Percentiles rank a stretch among this genome's conserved stretches.
These are phyloP conservation scores for Podaxis pistillaris DNA, from an alignment of 768 basidiomycete genomes.

Conservation along the genomic window DNA sequence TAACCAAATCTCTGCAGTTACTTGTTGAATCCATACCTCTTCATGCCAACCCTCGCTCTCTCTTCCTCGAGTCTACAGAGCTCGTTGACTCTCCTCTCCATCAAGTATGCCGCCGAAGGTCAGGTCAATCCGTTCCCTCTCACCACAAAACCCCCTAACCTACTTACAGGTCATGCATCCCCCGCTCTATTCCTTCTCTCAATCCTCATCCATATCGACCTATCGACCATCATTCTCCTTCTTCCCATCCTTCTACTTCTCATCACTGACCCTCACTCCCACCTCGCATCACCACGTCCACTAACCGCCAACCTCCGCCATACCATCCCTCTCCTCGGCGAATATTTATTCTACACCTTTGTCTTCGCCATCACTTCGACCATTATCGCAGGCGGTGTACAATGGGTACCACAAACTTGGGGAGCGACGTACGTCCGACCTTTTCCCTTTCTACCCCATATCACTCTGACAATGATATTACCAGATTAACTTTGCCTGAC, in stretches of 20 bases:
- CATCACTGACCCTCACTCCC: slow-evolving; percentile 58
- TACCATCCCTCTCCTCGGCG: slow-evolving; percentile 36
- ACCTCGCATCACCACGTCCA: slow-evolving; percentile 60
- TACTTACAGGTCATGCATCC: slow-evolving; percentile 51
- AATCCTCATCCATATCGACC: slow-evolving; percentile 53
- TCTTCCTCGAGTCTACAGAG: slow-evolving; percentile 88
- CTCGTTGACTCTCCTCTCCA: slow-evolving; percentile 57
- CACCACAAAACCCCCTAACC: not conserved
- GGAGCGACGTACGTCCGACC: slow-evolving; percentile 64
- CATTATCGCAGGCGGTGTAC: slow-evolving; percentile 56
- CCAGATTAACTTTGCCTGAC: slow-evolving; percentile 79
- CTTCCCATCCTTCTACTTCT: slow-evolving; percentile 67
- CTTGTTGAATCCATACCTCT: slow-evolving; percentile 85
- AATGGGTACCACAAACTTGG: slow-evolving; percentile 81
- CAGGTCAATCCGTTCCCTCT: not conserved
- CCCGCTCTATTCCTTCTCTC: slow-evolving; percentile 66
- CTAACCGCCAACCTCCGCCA: slow-evolving; percentile 28
- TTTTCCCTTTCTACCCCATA: not conserved
- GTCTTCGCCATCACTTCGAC: slow-evolving; percentile 51
- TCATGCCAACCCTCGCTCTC: slow-evolving; percentile 75
- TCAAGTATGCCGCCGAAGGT: slow-evolving; percentile 76
- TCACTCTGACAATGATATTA: slow-evolving; percentile 3
- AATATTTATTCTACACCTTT: slow-evolving; percentile 51
- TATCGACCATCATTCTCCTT: slow-evolving; percentile 77
- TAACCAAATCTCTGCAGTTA: slow-evolving; percentile 47